phyloP scores from a whole-genome alignment of 2,329 filamentous ascomycete genomes.

The Stachybotrys elegans region DNA sequence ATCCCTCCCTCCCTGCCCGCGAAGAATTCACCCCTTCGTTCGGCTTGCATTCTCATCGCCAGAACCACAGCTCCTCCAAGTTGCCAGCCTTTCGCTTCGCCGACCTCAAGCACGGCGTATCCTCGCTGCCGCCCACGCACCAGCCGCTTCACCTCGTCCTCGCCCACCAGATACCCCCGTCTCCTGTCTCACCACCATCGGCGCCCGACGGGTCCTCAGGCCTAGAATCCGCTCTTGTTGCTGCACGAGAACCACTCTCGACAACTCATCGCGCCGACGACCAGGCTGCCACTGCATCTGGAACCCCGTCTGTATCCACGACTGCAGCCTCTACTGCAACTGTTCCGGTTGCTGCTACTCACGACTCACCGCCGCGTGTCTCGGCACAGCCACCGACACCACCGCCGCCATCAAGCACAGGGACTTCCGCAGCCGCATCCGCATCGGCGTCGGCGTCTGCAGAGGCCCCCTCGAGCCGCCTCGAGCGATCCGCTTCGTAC shows the following conservation, averaged over 20 bases:
- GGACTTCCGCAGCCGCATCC: conserved; percentile 8
- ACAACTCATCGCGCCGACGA: background rate
- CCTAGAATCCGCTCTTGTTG: background rate
- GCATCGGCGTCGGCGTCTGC: conserved; percentile 1
- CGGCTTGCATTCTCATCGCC: conserved; percentile 41
- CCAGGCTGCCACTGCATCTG: background rate
- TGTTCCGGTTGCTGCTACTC: no score
- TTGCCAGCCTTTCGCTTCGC: conserved; percentile 50
- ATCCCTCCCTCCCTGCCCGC: no score
- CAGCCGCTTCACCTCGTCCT: conserved; percentile 12
- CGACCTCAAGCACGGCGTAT: conserved; percentile 33
- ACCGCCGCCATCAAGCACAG: conserved; percentile 8
- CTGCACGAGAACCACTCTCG: background rate
- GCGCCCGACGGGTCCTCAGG: conserved; percentile 8
- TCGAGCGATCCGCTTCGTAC: background rate
- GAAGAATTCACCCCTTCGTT: no score
- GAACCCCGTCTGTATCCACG: no score
- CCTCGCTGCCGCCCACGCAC: conserved; percentile 18
- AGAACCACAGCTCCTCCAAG: conserved; percentile 50
- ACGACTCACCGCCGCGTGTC: background rate
- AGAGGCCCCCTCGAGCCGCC: conserved; percentile 6
- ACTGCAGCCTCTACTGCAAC: no score
- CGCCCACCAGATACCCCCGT: conserved; percentile 1
- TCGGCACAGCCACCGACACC: no score
- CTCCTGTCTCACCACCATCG: conserved; percentile 22